Conservation (phyloP, 2,329 filamentous ascomycete species). For the Trichophyton mentagrophytes region DNA sequence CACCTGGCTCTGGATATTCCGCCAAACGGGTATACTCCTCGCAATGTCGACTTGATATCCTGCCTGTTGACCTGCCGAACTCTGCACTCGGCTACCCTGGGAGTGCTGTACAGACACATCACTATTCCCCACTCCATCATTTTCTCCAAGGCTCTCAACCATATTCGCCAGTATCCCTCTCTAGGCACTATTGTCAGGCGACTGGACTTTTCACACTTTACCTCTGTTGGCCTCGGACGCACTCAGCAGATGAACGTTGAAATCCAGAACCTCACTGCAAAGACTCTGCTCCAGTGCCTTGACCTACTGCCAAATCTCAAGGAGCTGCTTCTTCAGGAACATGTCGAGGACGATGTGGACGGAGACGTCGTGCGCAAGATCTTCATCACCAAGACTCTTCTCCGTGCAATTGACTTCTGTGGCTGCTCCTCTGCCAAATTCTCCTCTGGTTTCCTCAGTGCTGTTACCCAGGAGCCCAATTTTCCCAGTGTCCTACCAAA, state of each 20-base stretch:
- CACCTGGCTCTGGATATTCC: constrained; percentile 60
- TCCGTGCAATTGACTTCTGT: constrained; percentile 63
- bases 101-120: constrained; percentile 64
- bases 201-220: constrained; percentile 76
- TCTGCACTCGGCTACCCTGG: constrained; percentile 58
- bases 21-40: constrained; percentile 60
- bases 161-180: constrained; percentile 52
- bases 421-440: constrained; percentile 59
- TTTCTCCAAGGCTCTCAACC: constrained; percentile 66
- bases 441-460: constrained; percentile 49
- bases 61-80: constrained; percentile 63
- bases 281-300: constrained; percentile 59
- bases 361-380: constrained; percentile 57
- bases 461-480: constrained; percentile 35
- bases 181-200: constrained; percentile 65
- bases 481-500: constrained; percentile 43
- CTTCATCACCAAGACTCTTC: constrained; percentile 50
- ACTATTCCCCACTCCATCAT: constrained; percentile 73
- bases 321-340: constrained; percentile 69
- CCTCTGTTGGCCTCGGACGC: constrained; percentile 61
- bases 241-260: constrained; percentile 61
- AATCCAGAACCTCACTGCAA: constrained; percentile 62
- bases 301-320: constrained; percentile 59
- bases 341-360: constrained; percentile 63
- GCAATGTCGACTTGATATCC: constrained; percentile 66